Evolutionary conservation across 2,329 filamentous ascomycete genomes (phyloP).

Genomic region (Colletotrichum filicis): DNA sequence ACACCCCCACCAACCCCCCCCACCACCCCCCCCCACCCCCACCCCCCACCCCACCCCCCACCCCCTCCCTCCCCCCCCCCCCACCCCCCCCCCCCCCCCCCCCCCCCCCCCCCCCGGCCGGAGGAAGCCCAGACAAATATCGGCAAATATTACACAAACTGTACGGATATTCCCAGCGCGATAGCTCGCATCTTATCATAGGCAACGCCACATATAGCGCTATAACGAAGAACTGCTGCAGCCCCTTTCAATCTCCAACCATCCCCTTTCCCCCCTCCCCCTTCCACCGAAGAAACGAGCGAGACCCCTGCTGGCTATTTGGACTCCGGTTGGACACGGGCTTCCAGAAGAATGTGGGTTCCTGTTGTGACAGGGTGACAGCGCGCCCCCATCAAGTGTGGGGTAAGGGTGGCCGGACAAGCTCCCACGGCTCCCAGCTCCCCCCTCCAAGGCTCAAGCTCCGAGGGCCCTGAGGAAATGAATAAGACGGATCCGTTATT

Average conservation of each 20-base stretch:
- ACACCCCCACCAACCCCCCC: too few relatives aligned
- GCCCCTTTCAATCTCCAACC: conserved; percentile 23
- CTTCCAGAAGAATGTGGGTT: conserved; percentile 33
- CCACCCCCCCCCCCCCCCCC: too few relatives aligned
- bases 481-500: conserved; percentile 16
- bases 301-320: conserved; percentile 1
- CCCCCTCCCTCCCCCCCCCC: too few relatives aligned
- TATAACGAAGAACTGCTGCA: not conserved
- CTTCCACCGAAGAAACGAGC: conserved; percentile 1
- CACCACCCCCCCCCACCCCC: too few relatives aligned
- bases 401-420: conserved; percentile 21
- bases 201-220: not conserved
- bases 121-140: conserved; percentile 1
- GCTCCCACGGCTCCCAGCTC: not conserved
- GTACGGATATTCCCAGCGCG: conserved; percentile 4
- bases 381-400: conserved; percentile 5
- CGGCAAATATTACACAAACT: conserved; percentile 11
- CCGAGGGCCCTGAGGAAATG: conserved; percentile 5
- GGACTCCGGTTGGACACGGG: conserved; percentile 23
- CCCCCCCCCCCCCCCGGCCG: too few relatives aligned
- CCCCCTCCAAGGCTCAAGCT: not conserved
- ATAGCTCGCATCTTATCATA: conserved; percentile 31
- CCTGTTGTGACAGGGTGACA: not conserved
- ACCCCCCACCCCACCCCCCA: too few relatives aligned
- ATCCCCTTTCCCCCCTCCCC: not conserved